Percentiles rank a stretch among this genome's conserved stretches.
Conservation (phyloP, 805 yeast species). For the Saturnispora mendoncae region DNA sequence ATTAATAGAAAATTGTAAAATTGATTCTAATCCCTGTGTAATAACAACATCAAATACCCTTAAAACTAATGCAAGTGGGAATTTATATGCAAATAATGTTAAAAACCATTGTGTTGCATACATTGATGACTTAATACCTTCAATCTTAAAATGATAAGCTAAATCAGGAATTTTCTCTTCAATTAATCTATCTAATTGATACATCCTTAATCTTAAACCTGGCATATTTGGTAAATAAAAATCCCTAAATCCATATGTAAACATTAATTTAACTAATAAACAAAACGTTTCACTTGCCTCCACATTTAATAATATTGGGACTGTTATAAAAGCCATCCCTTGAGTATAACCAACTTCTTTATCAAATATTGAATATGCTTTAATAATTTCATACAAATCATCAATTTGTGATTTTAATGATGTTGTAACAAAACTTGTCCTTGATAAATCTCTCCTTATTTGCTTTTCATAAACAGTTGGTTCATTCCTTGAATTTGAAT, state of each 20-base stretch:
- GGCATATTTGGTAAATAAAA: constrained; percentile 87
- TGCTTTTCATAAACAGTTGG: constrained; percentile 60
- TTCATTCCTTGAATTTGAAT: constrained; percentile 37
- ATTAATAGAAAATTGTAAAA: constrained; percentile 76
- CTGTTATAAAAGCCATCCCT: constrained; percentile 91
- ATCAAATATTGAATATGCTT: constrained; percentile 78
- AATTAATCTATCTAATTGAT: constrained; percentile 82
- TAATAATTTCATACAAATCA: constrained; percentile 64
- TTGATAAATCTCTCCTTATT: constrained; percentile 71
- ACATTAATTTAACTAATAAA: constrained; percentile 72
- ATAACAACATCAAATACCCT: constrained; percentile 82
- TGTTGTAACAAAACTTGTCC: constrained; percentile 73
- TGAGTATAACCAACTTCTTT: constrained; percentile 96
- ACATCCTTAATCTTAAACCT: constrained; percentile 74
- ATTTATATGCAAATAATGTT: constrained; percentile 89
- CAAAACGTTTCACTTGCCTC: constrained; percentile 80
- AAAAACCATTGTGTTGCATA: constrained; percentile 97
- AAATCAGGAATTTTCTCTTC: constrained; percentile 70
- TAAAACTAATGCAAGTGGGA: constrained; percentile 81
- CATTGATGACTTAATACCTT: constrained; percentile 89
- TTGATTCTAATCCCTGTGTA: constrained; percentile 84
- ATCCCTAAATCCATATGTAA: constrained; percentile 69
- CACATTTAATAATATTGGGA: constrained; percentile 77
- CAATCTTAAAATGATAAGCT: constrained; percentile 66
- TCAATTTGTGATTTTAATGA: constrained; percentile 48